A percentile compares a stretch with the other conserved stretches of the same genome.
These are phyloP conservation scores for Metschnikowia similis DNA, from an alignment of 805 yeast species.

Conservation along the genomic window DNA sequence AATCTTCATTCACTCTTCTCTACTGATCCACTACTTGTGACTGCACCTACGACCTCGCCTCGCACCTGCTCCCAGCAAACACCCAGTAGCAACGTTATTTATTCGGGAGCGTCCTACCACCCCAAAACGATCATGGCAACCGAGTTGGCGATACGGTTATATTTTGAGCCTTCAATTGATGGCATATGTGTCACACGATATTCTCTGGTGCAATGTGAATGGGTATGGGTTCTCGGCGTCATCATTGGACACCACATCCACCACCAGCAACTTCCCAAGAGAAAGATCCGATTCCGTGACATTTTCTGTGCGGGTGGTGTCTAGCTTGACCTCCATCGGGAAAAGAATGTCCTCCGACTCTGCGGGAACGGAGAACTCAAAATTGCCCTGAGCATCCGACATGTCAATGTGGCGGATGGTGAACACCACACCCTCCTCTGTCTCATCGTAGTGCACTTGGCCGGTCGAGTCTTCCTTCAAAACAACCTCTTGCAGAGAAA, in stretches of 20 bases:
- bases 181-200: constrained; percentile 56
- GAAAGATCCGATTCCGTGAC: constrained; percentile 41
- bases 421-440: constrained; percentile 70
- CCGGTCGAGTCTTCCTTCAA: constrained; percentile 47
- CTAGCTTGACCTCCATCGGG: constrained; percentile 78
- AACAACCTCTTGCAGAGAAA: constrained; percentile 51
- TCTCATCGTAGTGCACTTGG: constrained; percentile 48
- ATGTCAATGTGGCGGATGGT: constrained; percentile 51
- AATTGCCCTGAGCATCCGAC: constrained; percentile 60
- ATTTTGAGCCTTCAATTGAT: too few species aligned
- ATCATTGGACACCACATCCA: constrained; percentile 50
- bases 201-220: constrained; percentile 58
- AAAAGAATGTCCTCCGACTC: constrained; percentile 78
- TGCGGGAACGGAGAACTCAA: constrained; percentile 74
- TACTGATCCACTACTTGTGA: too few species aligned
- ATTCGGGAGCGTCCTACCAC: too few species aligned
- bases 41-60: too few species aligned
- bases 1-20: too few species aligned
- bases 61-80: too few species aligned
- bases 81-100: too few species aligned
- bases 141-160: too few species aligned
- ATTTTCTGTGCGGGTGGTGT: constrained; percentile 37
- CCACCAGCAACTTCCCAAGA: constrained; percentile 63
- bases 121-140: too few species aligned
- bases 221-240: constrained; percentile 58